Evolutionary conservation across 2,329 filamentous ascomycete species (phyloP).

Genomic region (Penicillium sp.): DNA sequence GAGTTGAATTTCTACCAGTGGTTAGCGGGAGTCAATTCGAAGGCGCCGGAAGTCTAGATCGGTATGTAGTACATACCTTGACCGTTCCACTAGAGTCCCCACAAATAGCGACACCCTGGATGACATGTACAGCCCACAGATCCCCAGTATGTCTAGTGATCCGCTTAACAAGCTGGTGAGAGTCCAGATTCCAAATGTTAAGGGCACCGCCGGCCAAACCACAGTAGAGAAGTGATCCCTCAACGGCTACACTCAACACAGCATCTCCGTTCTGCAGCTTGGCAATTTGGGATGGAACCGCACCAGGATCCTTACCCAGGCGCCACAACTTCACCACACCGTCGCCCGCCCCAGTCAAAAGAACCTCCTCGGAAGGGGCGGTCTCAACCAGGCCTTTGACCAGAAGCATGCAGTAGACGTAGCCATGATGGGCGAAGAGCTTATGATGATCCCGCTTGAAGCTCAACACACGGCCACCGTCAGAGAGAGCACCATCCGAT

Average conservation of each 20-base stretch:
- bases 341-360: constrained; percentile 87
- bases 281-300: constrained; percentile 62
- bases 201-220: constrained; percentile 80
- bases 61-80: constrained; percentile 50
- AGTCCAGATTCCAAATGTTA: constrained; percentile 95
- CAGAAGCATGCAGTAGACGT: constrained; percentile 92
- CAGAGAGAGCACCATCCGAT: constrained; percentile 42
- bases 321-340: constrained; percentile 93
- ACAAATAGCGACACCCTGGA: constrained; percentile 75
- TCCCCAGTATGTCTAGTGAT: constrained; percentile 74
- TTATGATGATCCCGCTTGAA: constrained; percentile 71
- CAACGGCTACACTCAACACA: constrained; percentile 69
- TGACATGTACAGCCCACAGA: constrained; percentile 76
- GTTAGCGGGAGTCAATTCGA: constrained; percentile 2
- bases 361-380: constrained; percentile 58
- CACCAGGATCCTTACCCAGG: constrained; percentile 51
- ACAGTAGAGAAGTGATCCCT: constrained; percentile 85
- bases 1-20: constrained; percentile 58
- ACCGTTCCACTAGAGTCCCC: constrained; percentile 81
- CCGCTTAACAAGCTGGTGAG: constrained; percentile 76
- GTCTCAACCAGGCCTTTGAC: constrained; percentile 64
- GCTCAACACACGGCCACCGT: constrained; percentile 61
- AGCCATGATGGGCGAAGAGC: constrained; percentile 89
- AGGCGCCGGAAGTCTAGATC: background rate
- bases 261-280: constrained; percentile 55